Evolutionary conservation across 2,329 filamentous ascomycete species (phyloP).

Genomic region (Curvularia eragrostidis): DNA sequence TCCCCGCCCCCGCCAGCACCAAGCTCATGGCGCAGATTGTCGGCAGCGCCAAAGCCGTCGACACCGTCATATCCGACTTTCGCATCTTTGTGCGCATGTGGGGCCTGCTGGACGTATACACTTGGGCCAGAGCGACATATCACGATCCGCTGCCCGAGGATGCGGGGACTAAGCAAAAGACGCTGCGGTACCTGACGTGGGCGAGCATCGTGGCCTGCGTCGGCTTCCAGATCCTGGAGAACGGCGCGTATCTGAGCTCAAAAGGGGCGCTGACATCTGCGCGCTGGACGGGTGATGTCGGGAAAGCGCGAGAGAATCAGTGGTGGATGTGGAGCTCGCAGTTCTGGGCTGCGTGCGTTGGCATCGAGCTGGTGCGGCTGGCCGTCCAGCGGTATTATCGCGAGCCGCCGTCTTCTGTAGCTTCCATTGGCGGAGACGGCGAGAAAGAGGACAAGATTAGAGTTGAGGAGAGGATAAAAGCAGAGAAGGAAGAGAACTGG

Average conservation of each 20-base stretch:
- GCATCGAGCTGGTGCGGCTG: conserved; percentile 75
- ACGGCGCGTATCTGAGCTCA: conserved; percentile 75
- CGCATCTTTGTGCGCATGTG: conserved; percentile 78
- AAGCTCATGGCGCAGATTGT: conserved; percentile 44
- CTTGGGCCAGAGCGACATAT: conserved; percentile 63
- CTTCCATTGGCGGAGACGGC: conserved; percentile 38
- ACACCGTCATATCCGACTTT: conserved; percentile 71
- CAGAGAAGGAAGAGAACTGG: conserved; percentile 41
- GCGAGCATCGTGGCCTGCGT: conserved; percentile 72
- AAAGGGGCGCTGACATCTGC: conserved; percentile 68
- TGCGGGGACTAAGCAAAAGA: conserved; percentile 38
- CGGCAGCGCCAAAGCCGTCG: conserved; percentile 57
- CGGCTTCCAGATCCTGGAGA: conserved; percentile 81
- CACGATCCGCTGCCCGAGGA: conserved; percentile 32
- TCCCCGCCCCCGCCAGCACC: conserved; percentile 45
- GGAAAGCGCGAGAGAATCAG: conserved; percentile 59
- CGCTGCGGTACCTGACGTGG: conserved; percentile 61
- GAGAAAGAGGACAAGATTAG: conserved; percentile 58
- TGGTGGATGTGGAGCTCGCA: conserved; percentile 76
- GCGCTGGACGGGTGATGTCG: conserved; percentile 58
- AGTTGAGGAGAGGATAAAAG: conserved; percentile 33
- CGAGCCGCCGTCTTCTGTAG: not conserved
- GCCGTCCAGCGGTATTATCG: conserved; percentile 47
- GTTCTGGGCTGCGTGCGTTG: conserved; percentile 81
- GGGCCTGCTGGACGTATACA: conserved; percentile 75